These are phyloP conservation scores for Glonium stellatum DNA, from an alignment of 495 filamentous ascomycete genomes.

Conservation along the genomic window DNA sequence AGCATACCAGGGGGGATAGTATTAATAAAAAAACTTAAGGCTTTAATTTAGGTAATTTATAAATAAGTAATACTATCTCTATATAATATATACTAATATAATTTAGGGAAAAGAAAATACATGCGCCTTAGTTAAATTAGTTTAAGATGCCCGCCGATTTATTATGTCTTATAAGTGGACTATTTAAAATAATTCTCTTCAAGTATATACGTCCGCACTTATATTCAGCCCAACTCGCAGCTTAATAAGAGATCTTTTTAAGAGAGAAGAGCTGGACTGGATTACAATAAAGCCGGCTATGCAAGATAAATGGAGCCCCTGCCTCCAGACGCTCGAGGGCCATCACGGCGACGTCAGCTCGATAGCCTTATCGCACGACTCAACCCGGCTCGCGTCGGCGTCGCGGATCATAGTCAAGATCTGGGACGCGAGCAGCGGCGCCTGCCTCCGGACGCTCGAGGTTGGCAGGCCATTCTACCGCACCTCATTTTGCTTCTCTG, in stretches of 20 bases:
- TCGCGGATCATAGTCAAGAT: background rate
- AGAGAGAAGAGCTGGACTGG: conserved; percentile 17
- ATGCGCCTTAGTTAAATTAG: conserved; percentile 14
- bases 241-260: conserved; percentile 14
- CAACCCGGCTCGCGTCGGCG: background rate
- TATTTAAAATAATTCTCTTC: conserved; percentile 9
- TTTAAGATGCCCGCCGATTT: conserved; percentile 33
- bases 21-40: background rate
- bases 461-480: too few species aligned
- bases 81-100: background rate
- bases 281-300: conserved; percentile 19
- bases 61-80: background rate
- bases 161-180: conserved; percentile 31
- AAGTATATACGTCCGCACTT: background rate
- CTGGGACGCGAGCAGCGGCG: conserved; percentile 1
- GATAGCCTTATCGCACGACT: too few species aligned
- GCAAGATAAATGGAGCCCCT: conserved; percentile 8
- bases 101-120: background rate
- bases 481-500: too few species aligned
- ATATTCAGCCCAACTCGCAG: background rate
- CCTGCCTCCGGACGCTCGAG: background rate
- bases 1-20: conserved; percentile 28
- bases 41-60: background rate
- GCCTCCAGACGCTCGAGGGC: conserved; percentile 2
- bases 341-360: background rate